Percentiles rank a stretch among this genome's conserved stretches.
Evolutionary conservation across 129 eudicot genomes (phyloP).

Genomic region (Calendula officinalis): DNA sequence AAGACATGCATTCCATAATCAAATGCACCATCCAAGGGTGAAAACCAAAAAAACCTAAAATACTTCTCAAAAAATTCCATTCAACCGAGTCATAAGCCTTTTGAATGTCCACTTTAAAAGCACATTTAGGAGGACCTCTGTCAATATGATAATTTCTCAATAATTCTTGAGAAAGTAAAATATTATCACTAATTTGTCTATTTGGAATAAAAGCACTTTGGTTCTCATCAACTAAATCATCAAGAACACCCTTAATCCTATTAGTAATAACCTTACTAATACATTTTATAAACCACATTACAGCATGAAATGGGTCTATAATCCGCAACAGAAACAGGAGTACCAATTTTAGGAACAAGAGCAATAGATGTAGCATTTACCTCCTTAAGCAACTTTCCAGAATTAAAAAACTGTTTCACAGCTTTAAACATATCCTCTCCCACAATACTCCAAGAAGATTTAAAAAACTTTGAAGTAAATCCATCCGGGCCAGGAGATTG

Average conservation of each 20-base stretch:
- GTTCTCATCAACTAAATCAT: no score
- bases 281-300: background rate
- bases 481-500: constrained; percentile 5
- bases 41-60: background rate
- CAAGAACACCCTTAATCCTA: background rate
- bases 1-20: background rate
- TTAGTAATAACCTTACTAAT: background rate
- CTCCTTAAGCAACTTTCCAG: background rate
- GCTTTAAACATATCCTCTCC: background rate
- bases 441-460: background rate
- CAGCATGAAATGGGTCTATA: constrained; percentile 13
- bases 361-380: background rate
- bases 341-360: background rate
- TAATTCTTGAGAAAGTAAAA: background rate
- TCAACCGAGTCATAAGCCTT: no score
- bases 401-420: background rate
- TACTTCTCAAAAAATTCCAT: no score
- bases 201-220: background rate
- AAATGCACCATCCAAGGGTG: background rate
- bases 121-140: background rate
- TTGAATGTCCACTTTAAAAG: background rate
- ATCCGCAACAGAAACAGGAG: background rate
- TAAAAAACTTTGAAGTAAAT: background rate
- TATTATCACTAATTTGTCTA: background rate
- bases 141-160: background rate